These are phyloP conservation scores for Byssothecium circinans DNA, from an alignment of 2,329 filamentous ascomycete genomes.

Conservation along the genomic window DNA sequence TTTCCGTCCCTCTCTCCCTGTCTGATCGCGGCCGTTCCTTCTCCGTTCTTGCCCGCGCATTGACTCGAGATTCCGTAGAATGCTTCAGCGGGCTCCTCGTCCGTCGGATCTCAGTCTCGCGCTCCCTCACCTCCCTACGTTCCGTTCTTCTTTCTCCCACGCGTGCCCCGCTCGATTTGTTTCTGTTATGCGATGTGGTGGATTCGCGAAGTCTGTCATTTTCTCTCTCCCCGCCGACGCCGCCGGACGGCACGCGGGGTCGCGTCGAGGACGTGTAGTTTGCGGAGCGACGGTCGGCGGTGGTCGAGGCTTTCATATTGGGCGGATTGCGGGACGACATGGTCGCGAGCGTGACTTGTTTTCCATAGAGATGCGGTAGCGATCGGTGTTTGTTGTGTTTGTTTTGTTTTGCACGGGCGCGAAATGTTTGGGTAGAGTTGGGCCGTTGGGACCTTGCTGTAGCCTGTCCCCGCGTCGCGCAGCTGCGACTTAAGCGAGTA, in stretches of 20 bases:
- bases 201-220: conserved; percentile 18
- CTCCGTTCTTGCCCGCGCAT: conserved; percentile 36
- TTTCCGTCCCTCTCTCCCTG: conserved; percentile 24
- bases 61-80: conserved; percentile 34
- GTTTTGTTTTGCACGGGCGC: conserved; percentile 7
- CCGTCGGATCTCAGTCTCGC: conserved; percentile 38
- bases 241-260: conserved; percentile 39
- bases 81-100: conserved; percentile 44
- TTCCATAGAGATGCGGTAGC: conserved; percentile 23
- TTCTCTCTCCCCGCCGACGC: conserved; percentile 30
- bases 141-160: conserved; percentile 38
- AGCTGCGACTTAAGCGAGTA: conserved; percentile 3
- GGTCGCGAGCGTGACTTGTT: conserved; percentile 18
- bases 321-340: conserved; percentile 39
- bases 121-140: conserved; percentile 39
- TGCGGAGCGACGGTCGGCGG: conserved; percentile 36
- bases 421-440: conserved; percentile 1
- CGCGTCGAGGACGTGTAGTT: conserved; percentile 36
- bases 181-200: conserved; percentile 32
- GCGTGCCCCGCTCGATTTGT: conserved; percentile 27
- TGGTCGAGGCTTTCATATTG: conserved; percentile 31
- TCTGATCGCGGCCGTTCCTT: conserved; percentile 28
- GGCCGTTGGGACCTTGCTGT: conserved; percentile 3
- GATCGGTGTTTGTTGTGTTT: conserved; percentile 22
- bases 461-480: conserved; percentile 12